A percentile compares a stretch with the other conserved stretches of the same genome.
Evolutionary conservation across 306 rosid species (phyloP).

Genomic region (Trifolium repens): DNA sequence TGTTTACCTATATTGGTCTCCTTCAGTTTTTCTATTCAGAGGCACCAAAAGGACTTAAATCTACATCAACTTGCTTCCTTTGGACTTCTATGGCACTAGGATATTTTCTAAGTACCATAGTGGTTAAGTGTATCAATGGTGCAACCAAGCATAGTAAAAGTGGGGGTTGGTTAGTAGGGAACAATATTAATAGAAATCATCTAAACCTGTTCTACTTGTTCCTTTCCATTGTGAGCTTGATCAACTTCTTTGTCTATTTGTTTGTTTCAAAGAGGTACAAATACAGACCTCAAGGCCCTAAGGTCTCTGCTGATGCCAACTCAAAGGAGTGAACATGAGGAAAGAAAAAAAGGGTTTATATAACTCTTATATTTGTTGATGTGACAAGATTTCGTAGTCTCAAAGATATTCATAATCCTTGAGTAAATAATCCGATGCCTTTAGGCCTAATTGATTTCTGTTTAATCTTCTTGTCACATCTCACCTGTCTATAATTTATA

Average conservation of each 20-base stretch:
- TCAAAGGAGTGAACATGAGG: conserved; percentile 32
- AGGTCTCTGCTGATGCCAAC: conserved; percentile 28
- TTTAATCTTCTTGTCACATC: background rate
- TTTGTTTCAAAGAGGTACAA: conserved; percentile 72
- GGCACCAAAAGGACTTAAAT: conserved; percentile 77
- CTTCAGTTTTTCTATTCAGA: conserved; percentile 94
- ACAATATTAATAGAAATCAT: conserved; percentile 82
- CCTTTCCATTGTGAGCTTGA: conserved; percentile 73
- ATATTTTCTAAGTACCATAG: conserved; percentile 72
- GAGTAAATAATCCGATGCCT: conserved; percentile 13
- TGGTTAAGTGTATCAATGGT: conserved; percentile 71
- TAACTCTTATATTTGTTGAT: background rate
- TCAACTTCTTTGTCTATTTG: conserved; percentile 71
- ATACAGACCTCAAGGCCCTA: conserved; percentile 58
- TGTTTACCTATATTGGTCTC: conserved; percentile 84
- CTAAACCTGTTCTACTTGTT: conserved; percentile 76
- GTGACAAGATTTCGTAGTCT: background rate
- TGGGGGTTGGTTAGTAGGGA: conserved; percentile 85
- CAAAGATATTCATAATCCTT: conserved; percentile 7
- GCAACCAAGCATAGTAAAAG: conserved; percentile 64
- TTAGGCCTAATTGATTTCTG: background rate
- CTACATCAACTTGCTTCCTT: conserved; percentile 84
- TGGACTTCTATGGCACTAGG: conserved; percentile 96
- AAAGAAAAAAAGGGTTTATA: background rate
- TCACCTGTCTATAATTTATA: background rate